Evolutionary conservation across 2,329 filamentous ascomycete genomes (phyloP), one percentile per base, ranked within the genome.

Genomic region (Elsinoe necatrix): DNA sequence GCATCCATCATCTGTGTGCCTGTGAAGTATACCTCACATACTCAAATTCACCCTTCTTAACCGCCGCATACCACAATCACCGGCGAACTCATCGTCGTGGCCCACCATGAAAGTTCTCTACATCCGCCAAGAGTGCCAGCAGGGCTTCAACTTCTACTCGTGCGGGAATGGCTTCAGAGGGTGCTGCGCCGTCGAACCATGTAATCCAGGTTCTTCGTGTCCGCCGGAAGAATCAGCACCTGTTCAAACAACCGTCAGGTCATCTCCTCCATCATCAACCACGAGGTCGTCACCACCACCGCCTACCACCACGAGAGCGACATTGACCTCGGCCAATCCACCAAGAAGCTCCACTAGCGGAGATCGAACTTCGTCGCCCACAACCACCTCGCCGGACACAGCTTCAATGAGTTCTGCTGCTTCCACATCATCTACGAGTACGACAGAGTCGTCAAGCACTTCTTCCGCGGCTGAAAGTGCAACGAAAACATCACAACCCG

Each of bases 101-200:
- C 35, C 14, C 23, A 45, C 9, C 41, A 56, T 56, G 54, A 25
- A 56, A 20, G n/a, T 37, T 8, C 41, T 56, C 11, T 35, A 56
- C 25, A n/a, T 48, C 18, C 54, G 54, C 8, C 42, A 47, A 20
- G 39, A 56, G 4, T 56, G 54, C 20, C 23, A 5, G 11, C 23
- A 6, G 14, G 37, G 37, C 1, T 56, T 47, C 42, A 45, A 45
- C 16, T 56, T 56, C 42, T 56, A 56, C 42, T 45, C 42, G 12
- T 56, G 54, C 54, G 41, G 39, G 18, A 56, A 56, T 56, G 54
- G 54, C 41, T 56, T 56, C 16, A 31, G 54, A 25, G 54, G 54
- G 20, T 56, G 54, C 37, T 56, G 54, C 29, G 43, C 4, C 9
- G 29, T 47, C 14, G 41, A 56, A 8, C 54, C 54, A 23, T 56